A percentile compares a stretch with the other conserved stretches of the same genome.
Evolutionary conservation across 148 eudicot genomes (phyloP).

Genomic region (Fagopyrum homotropicum): DNA sequence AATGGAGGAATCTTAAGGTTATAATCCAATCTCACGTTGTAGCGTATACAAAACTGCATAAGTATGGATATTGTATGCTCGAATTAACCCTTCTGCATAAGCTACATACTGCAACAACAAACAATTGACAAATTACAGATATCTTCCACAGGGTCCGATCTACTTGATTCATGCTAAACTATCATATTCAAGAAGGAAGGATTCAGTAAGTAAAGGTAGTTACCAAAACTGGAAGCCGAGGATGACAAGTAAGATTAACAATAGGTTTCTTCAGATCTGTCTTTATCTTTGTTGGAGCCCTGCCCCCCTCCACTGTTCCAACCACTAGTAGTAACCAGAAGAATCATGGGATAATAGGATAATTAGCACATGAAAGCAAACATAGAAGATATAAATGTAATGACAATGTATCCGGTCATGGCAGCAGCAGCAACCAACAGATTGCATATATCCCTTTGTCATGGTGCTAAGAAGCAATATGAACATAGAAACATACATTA

Average conservation of each 20-base stretch:
- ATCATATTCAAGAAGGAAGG: neutral
- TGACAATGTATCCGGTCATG: neutral
- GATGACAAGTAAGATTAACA: slow-evolving; percentile 98
- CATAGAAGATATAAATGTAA: neutral
- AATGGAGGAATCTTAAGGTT: neutral
- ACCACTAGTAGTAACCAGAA: slow-evolving; percentile 52
- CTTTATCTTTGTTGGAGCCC: slow-evolving; percentile 94
- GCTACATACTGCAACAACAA: slow-evolving; percentile 72
- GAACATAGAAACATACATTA: neutral
- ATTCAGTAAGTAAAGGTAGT: slow-evolving; percentile 14
- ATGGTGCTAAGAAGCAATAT: neutral
- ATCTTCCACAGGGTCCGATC: neutral
- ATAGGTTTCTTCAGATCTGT: slow-evolving; percentile 96
- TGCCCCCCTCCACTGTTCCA: slow-evolving; percentile 97
- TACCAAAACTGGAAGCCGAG: slow-evolving; percentile 93
- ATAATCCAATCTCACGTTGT: slow-evolving; percentile 61
- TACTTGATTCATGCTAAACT: neutral
- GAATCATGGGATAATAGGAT: neutral
- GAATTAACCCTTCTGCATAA: slow-evolving; percentile 87
- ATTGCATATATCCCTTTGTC: neutral
- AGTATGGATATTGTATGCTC: slow-evolving; percentile 95
- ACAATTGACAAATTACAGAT: slow-evolving; percentile 8
- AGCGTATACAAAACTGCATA: slow-evolving; percentile 93
- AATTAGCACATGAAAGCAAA: neutral
- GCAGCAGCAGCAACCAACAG: slow-evolving; percentile 6